These are phyloP conservation scores for Ascoidea asiatica DNA, from an alignment of 805 yeast species.

Conservation along the genomic window DNA sequence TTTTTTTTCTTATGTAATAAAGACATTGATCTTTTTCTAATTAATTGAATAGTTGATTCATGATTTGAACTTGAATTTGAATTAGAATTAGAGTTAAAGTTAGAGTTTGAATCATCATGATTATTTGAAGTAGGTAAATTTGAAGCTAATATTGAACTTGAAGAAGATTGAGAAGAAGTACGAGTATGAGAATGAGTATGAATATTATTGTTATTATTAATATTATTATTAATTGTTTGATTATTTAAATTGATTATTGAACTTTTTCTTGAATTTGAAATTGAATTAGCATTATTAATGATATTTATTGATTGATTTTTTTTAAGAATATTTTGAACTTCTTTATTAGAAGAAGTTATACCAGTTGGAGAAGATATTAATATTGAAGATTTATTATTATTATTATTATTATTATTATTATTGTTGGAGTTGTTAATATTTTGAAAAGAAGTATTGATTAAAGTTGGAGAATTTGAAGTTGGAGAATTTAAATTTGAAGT, in stretches of 20 bases:
- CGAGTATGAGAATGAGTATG: background rate
- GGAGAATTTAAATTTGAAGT: background rate
- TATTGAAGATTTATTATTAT: background rate
- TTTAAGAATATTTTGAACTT: background rate
- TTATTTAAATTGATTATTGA: conserved; percentile 1
- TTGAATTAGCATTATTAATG: background rate
- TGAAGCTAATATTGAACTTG: background rate
- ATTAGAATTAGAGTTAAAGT: background rate
- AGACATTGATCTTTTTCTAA: conserved; percentile 5
- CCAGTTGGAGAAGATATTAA: background rate
- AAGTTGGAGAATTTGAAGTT: background rate
- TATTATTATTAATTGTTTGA: conserved; percentile 1
- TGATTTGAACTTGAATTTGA: background rate
- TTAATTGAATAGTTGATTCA: conserved; percentile 7
- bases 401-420: background rate
- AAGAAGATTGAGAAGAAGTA: background rate
- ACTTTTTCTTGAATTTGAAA: no score
- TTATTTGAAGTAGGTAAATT: background rate
- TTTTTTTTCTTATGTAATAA: conserved; percentile 1
- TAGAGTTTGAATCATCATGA: background rate
- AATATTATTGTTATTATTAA: conserved; percentile 1
- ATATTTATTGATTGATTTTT: background rate
- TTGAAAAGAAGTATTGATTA: no score
- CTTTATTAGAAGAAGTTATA: background rate
- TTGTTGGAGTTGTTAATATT: background rate